Evolutionary conservation across 352 stramenopile genomes (phyloP).

Genomic region (Globisporangium megalacanthum): DNA sequence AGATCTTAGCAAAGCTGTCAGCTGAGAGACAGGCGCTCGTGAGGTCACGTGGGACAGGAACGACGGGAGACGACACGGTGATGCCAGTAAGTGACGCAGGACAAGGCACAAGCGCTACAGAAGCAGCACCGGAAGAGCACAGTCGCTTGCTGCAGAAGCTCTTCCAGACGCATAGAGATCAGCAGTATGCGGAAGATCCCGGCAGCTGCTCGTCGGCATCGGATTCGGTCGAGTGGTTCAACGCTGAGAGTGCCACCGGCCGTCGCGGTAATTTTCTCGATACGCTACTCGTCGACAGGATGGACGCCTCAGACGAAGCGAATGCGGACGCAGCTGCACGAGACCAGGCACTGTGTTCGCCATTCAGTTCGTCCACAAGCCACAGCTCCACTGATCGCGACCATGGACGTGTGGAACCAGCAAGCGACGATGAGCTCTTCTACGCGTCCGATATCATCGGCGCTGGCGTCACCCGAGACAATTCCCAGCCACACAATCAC

Average conservation of each 20-base stretch:
- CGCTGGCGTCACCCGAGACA: slow-evolving; percentile 12
- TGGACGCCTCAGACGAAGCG: too few species aligned
- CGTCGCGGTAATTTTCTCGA: too few species aligned
- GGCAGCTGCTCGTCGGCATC: neutral
- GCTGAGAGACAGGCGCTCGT: slow-evolving; percentile 42
- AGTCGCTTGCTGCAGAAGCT: neutral
- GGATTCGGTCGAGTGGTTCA: neutral
- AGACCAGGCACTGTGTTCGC: neutral
- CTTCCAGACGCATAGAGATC: neutral
- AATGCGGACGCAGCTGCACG: neutral
- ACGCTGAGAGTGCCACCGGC: too few species aligned
- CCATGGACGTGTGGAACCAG: neutral
- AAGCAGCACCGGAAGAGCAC: neutral
- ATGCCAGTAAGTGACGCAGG: neutral
- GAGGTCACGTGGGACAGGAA: slow-evolving; percentile 5
- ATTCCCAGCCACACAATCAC: slow-evolving; percentile 16
- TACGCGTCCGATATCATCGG: slow-evolving; percentile 45
- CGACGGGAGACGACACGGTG: neutral
- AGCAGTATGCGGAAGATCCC: neutral
- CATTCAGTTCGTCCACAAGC: neutral
- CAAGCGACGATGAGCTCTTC: slow-evolving; percentile 28
- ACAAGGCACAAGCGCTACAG: neutral
- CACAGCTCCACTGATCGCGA: neutral
- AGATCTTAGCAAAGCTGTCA: slow-evolving; percentile 67
- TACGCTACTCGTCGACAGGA: too few species aligned